Percentiles rank a stretch among this genome's conserved stretches.
phyloP scores from a whole-genome alignment of 495 filamentous ascomycete genomes.

The Amniculicola lignicola region DNA sequence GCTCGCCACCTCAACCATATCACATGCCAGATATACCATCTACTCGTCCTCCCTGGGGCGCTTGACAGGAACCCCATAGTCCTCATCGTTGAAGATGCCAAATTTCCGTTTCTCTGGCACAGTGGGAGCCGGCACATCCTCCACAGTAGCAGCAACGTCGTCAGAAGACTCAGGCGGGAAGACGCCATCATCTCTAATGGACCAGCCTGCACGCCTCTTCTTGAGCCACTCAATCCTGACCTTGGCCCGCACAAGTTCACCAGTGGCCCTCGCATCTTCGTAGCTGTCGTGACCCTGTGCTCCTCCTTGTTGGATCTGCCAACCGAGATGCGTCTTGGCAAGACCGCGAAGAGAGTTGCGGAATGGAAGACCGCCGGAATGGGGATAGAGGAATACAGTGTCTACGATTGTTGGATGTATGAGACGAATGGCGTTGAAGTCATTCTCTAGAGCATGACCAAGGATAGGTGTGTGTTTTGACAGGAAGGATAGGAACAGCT shows the following conservation, averaged over 20 bases:
- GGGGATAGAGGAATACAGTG: conserved; percentile 79
- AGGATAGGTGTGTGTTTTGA: conserved; percentile 75
- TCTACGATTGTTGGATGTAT: conserved; percentile 84
- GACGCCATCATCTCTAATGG: conserved; percentile 51
- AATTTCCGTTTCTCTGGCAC: too few species aligned
- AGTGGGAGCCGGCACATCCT: neutral
- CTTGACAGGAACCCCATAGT: too few species aligned
- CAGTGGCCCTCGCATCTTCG: conserved; percentile 85
- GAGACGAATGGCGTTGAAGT: conserved; percentile 77
- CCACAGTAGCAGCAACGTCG: neutral
- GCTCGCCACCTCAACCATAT: too few species aligned
- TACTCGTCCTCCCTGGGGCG: too few species aligned
- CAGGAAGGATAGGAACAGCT: conserved; percentile 67
- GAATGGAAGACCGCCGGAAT: conserved; percentile 67
- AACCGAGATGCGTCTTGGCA: conserved; percentile 59
- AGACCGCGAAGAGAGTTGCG: conserved; percentile 72
- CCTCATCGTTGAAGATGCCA: too few species aligned
- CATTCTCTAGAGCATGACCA: conserved; percentile 93
- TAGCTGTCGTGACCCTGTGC: conserved; percentile 69
- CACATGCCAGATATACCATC: too few species aligned
- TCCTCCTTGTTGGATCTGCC: conserved; percentile 74
- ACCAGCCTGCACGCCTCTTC: conserved; percentile 65
- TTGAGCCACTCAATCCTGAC: conserved; percentile 62
- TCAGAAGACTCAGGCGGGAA: conserved; percentile 43
- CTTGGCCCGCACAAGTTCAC: conserved; percentile 72